A percentile compares a stretch with the other conserved stretches of the same genome.
Evolutionary conservation across 768 basidiomycete species (phyloP).

Genomic region (Omphalotus guepiniiformis): DNA sequence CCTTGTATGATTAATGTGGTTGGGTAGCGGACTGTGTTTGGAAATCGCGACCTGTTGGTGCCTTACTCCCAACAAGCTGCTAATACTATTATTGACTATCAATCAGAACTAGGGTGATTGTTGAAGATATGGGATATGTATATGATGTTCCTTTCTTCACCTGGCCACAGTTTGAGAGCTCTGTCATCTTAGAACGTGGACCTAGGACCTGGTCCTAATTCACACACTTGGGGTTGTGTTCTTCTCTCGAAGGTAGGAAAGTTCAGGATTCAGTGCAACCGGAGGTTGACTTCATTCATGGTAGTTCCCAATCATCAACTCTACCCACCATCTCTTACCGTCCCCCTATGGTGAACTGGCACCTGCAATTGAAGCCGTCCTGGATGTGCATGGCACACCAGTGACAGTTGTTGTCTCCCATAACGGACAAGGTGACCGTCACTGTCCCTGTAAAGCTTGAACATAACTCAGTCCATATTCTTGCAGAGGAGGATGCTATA

Average conservation of each 20-base stretch:
- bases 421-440: constrained; percentile 77
- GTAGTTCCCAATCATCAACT: constrained; percentile 85
- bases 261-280: no score
- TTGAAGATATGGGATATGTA: constrained; percentile 80
- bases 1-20: not conserved
- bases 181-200: constrained; percentile 64
- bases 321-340: constrained; percentile 82
- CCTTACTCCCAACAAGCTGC: not conserved
- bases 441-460: not conserved
- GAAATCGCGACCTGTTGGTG: constrained; percentile 76
- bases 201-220: constrained; percentile 81
- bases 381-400: constrained; percentile 74
- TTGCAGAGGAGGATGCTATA: constrained; percentile 78
- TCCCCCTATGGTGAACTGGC: constrained; percentile 85
- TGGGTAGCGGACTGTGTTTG: constrained; percentile 64
- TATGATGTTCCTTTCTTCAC: constrained; percentile 21
- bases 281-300: not conserved
- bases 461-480: not conserved
- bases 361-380: constrained; percentile 82
- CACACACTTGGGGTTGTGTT: constrained; percentile 87
- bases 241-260: constrained; percentile 67
- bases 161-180: not conserved
- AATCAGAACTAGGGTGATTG: constrained; percentile 65
- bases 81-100: constrained; percentile 1
- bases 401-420: constrained; percentile 86